Evolutionary conservation across 257 asterid species (phyloP).

Genomic region (Thymus quinquecostatus): DNA sequence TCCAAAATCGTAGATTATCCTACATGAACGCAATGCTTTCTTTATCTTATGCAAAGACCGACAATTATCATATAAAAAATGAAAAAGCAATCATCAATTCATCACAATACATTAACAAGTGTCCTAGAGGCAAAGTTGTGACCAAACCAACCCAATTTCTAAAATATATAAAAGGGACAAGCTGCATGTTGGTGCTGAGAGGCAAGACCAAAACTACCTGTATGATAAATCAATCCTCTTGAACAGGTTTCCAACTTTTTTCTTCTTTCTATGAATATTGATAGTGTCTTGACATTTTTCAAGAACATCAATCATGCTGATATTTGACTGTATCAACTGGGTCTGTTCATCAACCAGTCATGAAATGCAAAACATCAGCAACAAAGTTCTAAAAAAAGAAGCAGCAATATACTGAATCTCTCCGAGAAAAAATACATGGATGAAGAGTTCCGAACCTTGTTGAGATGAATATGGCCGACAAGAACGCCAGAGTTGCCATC

Average conservation of each 20-base stretch:
- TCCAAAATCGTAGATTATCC: slow-evolving; percentile 3
- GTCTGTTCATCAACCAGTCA: slow-evolving; percentile 50
- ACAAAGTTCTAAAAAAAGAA: slow-evolving; percentile 13
- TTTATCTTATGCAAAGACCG: slow-evolving; percentile 13
- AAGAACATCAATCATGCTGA: slow-evolving; percentile 56
- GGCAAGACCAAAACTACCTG: slow-evolving; percentile 57
- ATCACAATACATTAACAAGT: not conserved
- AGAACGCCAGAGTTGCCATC: slow-evolving; percentile 66
- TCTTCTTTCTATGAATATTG: slow-evolving; percentile 57
- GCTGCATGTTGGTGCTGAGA: slow-evolving; percentile 21
- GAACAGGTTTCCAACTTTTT: slow-evolving; percentile 64
- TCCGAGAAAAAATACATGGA: slow-evolving; percentile 22
- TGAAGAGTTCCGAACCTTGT: slow-evolving; percentile 55
- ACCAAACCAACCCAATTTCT: not conserved
- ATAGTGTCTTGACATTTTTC: slow-evolving; percentile 73
- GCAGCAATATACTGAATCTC: slow-evolving; percentile 28
- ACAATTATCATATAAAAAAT: not conserved
- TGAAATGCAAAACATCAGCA: slow-evolving; percentile 30
- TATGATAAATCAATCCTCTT: slow-evolving; percentile 57
- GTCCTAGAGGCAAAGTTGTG: not conserved
- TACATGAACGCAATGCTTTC: not conserved
- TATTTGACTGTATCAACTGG: slow-evolving; percentile 50
- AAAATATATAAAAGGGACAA: not conserved
- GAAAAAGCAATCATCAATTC: not conserved
- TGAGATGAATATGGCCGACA: slow-evolving; percentile 89